These are phyloP conservation scores for Mycena metata DNA, from an alignment of 768 basidiomycete genomes.

Conservation along the genomic window DNA sequence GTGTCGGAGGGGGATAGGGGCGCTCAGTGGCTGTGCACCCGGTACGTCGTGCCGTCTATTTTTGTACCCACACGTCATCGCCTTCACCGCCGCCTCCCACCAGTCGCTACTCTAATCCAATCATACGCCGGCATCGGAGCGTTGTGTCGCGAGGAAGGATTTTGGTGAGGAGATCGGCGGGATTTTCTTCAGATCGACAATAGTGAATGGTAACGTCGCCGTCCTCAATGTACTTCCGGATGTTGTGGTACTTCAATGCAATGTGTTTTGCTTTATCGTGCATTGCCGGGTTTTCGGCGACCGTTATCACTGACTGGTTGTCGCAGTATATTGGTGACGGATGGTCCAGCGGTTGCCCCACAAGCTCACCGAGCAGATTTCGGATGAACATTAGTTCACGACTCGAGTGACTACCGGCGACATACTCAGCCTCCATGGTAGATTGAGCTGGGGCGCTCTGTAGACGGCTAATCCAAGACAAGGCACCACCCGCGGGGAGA, in stretches of 20 bases:
- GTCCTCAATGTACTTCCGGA: background rate
- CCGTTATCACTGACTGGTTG: background rate
- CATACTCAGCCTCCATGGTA: constrained; percentile 3
- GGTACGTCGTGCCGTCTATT: too few relatives aligned
- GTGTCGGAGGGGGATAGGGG: too few relatives aligned
- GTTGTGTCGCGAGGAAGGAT: background rate
- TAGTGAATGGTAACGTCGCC: constrained; percentile 1
- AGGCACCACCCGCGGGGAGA: background rate
- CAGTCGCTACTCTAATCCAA: background rate
- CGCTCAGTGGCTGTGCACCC: too few relatives aligned
- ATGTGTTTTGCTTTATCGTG: constrained; percentile 3
- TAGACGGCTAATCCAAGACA: background rate
- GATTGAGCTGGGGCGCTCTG: background rate
- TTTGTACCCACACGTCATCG: too few relatives aligned
- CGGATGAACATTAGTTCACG: background rate
- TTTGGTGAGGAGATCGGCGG: constrained; percentile 10
- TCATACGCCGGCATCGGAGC: background rate
- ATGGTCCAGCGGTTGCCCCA: background rate
- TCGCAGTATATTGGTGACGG: constrained; percentile 1
- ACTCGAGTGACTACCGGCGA: background rate
- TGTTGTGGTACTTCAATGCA: background rate
- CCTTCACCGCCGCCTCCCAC: too few relatives aligned
- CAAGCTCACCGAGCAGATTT: background rate
- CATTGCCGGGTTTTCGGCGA: constrained; percentile 4
- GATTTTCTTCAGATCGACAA: background rate